Evolutionary conservation across 345 rosid genomes (phyloP).

Genomic region (Pseudoturritis turrita): DNA sequence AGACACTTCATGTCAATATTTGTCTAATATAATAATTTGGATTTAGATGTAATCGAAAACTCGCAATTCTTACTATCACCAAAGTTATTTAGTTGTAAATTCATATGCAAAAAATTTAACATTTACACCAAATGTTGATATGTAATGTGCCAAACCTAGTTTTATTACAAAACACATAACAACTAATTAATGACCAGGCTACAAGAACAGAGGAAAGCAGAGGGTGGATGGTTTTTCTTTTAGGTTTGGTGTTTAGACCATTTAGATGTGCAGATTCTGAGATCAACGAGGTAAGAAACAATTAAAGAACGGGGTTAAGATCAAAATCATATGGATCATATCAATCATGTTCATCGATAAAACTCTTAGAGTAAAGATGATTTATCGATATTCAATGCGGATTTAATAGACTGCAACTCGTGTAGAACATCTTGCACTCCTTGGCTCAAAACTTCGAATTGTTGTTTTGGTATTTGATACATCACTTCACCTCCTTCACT

Average conservation of each 20-base stretch:
- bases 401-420: conserved; percentile 20
- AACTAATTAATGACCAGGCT: too few species aligned
- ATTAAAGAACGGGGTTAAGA: background rate
- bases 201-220: too few species aligned
- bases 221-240: background rate
- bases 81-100: background rate
- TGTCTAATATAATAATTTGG: background rate
- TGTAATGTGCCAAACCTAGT: background rate
- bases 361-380: background rate
- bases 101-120: background rate
- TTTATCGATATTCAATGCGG: background rate
- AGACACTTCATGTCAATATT: conserved; percentile 3
- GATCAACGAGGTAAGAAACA: background rate
- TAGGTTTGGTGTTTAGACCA: background rate
- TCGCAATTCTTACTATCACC: background rate
- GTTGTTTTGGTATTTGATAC: conserved; percentile 21
- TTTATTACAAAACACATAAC: background rate
- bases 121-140: background rate
- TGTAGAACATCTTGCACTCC: conserved; percentile 7
- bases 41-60: background rate
- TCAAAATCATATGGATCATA: background rate
- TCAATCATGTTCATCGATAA: background rate
- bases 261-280: background rate
- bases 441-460: conserved; percentile 19
- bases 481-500: conserved; percentile 10